These are phyloP conservation scores for Polytolypa hystricis DNA, from an alignment of 2,329 filamentous ascomycete genomes.

Conservation along the genomic window DNA sequence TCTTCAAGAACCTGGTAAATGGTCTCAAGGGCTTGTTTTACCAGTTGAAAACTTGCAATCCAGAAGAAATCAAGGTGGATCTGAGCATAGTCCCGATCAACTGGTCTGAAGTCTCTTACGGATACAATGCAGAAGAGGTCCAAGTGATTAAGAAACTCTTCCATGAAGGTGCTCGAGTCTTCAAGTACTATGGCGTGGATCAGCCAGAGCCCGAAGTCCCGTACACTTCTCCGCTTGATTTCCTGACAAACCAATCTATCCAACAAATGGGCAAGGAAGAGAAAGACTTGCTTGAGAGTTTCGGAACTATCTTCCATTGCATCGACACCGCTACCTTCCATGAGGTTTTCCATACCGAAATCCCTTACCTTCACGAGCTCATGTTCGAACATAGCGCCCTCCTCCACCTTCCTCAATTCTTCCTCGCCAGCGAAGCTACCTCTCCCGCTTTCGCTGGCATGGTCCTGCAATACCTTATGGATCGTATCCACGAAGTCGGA, in stretches of 20 bases:
- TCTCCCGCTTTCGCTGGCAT: constrained; percentile 97
- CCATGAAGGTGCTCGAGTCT: constrained; percentile 89
- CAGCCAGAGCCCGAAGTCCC: constrained; percentile 61
- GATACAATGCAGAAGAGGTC: constrained; percentile 95
- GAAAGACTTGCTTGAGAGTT: constrained; percentile 93
- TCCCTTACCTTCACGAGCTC: constrained; percentile 91
- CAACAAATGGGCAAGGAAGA: constrained; percentile 90
- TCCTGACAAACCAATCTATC: constrained; percentile 91
- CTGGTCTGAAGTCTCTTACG: constrained; percentile 91
- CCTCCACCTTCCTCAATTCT: constrained; percentile 92
- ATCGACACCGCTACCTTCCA: constrained; percentile 98
- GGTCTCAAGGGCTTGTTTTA: constrained; percentile 95
- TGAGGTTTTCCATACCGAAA: constrained; percentile 95
- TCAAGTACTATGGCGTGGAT: constrained; percentile 91
- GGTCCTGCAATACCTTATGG: constrained; percentile 95
- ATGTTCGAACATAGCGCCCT: constrained; percentile 94
- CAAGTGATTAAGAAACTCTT: constrained; percentile 95
- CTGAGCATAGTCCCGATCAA: constrained; percentile 68
- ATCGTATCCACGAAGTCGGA: constrained; percentile 87
- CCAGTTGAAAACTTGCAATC: constrained; percentile 83
- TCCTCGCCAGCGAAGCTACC: constrained; percentile 95
- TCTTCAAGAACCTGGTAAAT: constrained; percentile 94
- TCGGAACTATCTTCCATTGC: constrained; percentile 96
- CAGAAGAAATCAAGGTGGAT: constrained; percentile 56
- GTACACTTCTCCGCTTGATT: constrained; percentile 74